A percentile compares a stretch with the other conserved stretches of the same genome.
Evolutionary conservation across 2,329 filamentous ascomycete genomes (phyloP).

Genomic region (Colletotrichum sp.): DNA sequence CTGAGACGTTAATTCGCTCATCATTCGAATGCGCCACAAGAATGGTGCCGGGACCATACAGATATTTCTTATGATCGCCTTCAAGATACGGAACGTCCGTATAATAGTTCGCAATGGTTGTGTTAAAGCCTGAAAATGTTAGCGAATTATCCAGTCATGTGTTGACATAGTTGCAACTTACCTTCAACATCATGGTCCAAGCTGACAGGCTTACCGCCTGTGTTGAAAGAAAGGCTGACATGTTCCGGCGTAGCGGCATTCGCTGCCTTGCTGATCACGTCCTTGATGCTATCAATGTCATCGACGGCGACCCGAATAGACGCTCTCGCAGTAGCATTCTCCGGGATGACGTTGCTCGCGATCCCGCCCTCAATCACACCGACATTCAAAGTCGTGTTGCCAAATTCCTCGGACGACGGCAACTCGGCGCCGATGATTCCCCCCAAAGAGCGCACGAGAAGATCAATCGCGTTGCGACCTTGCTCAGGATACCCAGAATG

Average conservation of each 20-base stretch:
- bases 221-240: conserved; percentile 66
- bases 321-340: conserved; percentile 70
- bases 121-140: conserved; percentile 69
- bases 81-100: conserved; percentile 85
- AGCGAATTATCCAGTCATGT: conserved; percentile 10
- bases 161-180: conserved; percentile 30
- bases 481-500: conserved; percentile 95
- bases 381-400: conserved; percentile 89
- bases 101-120: conserved; percentile 86
- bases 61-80: conserved; percentile 69
- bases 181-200: conserved; percentile 83
- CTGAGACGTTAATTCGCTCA: conserved; percentile 76
- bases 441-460: conserved; percentile 74
- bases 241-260: conserved; percentile 58
- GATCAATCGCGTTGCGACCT: conserved; percentile 82
- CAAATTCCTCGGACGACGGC: conserved; percentile 78
- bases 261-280: conserved; percentile 60
- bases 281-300: conserved; percentile 60
- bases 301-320: conserved; percentile 79
- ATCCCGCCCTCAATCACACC: conserved; percentile 81
- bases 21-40: conserved; percentile 86
- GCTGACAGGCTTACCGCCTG: conserved; percentile 78
- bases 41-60: conserved; percentile 76
- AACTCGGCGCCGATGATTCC: conserved; percentile 71
- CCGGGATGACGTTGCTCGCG: conserved; percentile 86